phyloP scores from a whole-genome alignment of 2,329 filamentous ascomycete genomes.

The Aspergillus ochraceus region DNA sequence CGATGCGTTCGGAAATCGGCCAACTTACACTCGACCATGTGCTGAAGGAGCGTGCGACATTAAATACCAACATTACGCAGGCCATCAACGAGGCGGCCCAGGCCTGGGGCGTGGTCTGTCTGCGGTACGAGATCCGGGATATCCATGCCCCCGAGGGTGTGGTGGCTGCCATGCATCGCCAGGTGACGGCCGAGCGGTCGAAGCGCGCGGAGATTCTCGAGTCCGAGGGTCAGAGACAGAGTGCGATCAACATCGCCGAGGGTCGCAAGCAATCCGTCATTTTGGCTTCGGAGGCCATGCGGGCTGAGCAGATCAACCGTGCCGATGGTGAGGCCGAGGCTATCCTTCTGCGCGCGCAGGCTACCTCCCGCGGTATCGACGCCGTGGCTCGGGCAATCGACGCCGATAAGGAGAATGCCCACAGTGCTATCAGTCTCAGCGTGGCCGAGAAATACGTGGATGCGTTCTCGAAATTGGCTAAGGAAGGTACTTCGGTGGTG shows the following conservation, averaged over 20 bases:
- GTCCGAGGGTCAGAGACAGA: conserved; percentile 94
- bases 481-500: conserved; percentile 92
- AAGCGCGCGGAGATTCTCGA: conserved; percentile 98
- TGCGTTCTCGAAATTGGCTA: conserved; percentile 86
- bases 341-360: conserved; percentile 79
- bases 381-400: conserved; percentile 76
- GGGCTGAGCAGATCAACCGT: conserved; percentile 88
- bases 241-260: conserved; percentile 98
- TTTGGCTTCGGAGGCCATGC: conserved; percentile 86
- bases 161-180: conserved; percentile 96
- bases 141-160: conserved; percentile 94
- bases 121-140: conserved; percentile 96
- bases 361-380: conserved; percentile 85
- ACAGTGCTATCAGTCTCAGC: conserved; percentile 79
- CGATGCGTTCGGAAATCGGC: conserved; percentile 97
- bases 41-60: conserved; percentile 89
- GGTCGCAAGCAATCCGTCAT: conserved; percentile 97
- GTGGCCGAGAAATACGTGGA: conserved; percentile 98
- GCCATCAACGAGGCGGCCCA: conserved; percentile 98
- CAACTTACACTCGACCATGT: conserved; percentile 96
- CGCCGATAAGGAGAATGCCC: conserved; percentile 71
- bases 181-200: conserved; percentile 94
- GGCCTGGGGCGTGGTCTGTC: conserved; percentile 93
- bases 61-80: conserved; percentile 98
- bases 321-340: conserved; percentile 93